phyloP scores from a whole-genome alignment of 73 alveolate species.

The Paramecium octaurelia region DNA sequence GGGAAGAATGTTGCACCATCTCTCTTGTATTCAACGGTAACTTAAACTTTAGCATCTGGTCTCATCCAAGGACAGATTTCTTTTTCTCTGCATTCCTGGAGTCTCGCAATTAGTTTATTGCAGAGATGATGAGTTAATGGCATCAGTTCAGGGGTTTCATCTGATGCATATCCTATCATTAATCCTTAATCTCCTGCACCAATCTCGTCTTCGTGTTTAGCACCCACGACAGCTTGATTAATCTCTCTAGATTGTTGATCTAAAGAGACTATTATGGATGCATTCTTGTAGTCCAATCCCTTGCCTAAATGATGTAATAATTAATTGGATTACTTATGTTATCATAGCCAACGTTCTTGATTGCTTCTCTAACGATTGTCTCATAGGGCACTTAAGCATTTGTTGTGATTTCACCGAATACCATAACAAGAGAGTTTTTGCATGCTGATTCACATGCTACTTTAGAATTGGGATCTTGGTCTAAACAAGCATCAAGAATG shows the following conservation, averaged over 20 bases:
- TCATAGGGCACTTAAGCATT: conserved; percentile 79
- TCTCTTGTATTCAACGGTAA: conserved; percentile 92
- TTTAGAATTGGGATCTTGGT: conserved; percentile 91
- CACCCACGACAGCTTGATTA: conserved; percentile 92
- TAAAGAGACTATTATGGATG: conserved; percentile 87
- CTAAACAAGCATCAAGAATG: conserved; percentile 95
- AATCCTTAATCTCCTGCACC: conserved; percentile 99
- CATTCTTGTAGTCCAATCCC: conserved; percentile 92
- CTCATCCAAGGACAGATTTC: conserved; percentile 92
- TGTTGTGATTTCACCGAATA: conserved; percentile 95
- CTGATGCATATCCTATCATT: conserved; percentile 99
- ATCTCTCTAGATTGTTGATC: conserved; percentile 90
- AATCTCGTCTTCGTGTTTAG: conserved; percentile 87
- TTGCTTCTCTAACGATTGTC: conserved; percentile 91
- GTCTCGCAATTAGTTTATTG: conserved; percentile 82
- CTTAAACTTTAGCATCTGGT: conserved; percentile 99
- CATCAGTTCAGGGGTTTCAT: conserved; percentile 93
- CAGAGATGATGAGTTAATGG: conserved; percentile 96
- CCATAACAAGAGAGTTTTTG: conserved; percentile 89
- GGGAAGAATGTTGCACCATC: conserved; percentile 87
- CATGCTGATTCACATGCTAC: conserved; percentile 96
- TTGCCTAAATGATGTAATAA: conserved; percentile 60
- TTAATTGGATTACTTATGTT: conserved; percentile 64
- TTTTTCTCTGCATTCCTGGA: conserved; percentile 89
- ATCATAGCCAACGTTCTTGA: conserved; percentile 94